Conservation (phyloP, 768 basidiomycete genomes). For the Coprinellus micaceus region DNA sequence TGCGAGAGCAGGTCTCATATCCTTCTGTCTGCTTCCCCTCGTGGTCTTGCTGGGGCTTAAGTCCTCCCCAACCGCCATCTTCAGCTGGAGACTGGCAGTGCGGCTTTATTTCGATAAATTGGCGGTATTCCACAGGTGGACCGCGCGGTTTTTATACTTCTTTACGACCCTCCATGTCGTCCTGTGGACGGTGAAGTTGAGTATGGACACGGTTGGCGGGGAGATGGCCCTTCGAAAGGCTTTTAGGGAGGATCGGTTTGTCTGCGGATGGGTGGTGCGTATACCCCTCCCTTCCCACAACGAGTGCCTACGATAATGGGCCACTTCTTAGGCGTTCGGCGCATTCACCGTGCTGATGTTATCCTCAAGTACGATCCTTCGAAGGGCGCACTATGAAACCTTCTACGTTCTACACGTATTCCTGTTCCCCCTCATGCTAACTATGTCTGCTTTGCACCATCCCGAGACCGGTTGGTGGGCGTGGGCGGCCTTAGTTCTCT, state of each 20-base stretch:
- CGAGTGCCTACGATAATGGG: not conserved
- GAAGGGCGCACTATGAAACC: constrained; percentile 52
- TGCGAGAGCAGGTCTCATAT: constrained; percentile 61
- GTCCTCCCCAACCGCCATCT: constrained; percentile 65
- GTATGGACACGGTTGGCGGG: constrained; percentile 39
- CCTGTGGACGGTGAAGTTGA: constrained; percentile 68
- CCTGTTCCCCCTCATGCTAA: constrained; percentile 58
- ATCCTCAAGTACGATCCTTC: constrained; percentile 47
- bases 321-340: constrained; percentile 46
- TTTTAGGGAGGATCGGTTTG: constrained; percentile 58
- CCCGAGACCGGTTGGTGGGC: constrained; percentile 67
- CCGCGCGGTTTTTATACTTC: constrained; percentile 66
- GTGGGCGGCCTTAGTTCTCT: constrained; percentile 55
- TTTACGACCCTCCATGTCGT: constrained; percentile 56
- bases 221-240: constrained; percentile 46
- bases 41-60: constrained; percentile 70
- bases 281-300: not conserved
- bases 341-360: constrained; percentile 51
- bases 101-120: constrained; percentile 77
- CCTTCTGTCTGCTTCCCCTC: constrained; percentile 70
- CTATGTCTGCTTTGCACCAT: constrained; percentile 64
- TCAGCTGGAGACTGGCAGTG: constrained; percentile 50
- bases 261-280: constrained; percentile 55
- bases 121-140: constrained; percentile 66
- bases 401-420: constrained; percentile 68